Evolutionary conservation across 768 basidiomycete species (phyloP).

Genomic region (Lactifluus echinatus): DNA sequence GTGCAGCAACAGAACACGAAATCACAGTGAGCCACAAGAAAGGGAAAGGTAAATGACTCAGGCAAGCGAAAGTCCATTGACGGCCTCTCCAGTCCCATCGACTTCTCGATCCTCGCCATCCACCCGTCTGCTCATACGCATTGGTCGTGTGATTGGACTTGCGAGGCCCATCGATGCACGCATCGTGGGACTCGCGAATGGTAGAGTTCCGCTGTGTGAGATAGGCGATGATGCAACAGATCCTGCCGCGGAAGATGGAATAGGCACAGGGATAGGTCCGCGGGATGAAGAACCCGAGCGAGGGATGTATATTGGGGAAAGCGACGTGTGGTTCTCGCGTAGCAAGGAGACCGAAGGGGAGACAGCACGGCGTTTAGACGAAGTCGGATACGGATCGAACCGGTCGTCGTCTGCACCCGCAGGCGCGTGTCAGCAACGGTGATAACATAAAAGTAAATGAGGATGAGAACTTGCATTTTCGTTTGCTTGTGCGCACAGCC

Average conservation of each 20-base stretch:
- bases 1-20: not conserved
- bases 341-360: slow-evolving; percentile 69
- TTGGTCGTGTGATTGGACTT: slow-evolving; percentile 68
- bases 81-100: slow-evolving; percentile 73
- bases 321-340: slow-evolving; percentile 47
- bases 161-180: slow-evolving; percentile 61
- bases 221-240: slow-evolving; percentile 73
- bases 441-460: not conserved
- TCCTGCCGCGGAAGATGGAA: slow-evolving; percentile 47
- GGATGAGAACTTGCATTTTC: slow-evolving; percentile 49
- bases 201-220: slow-evolving; percentile 37
- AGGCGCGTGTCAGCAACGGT: not conserved
- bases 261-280: slow-evolving; percentile 56
- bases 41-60: slow-evolving; percentile 9
- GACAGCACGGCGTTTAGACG: slow-evolving; percentile 73
- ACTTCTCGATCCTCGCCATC: slow-evolving; percentile 62
- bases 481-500: slow-evolving; percentile 70
- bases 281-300: slow-evolving; percentile 30
- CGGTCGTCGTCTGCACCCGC: slow-evolving; percentile 65
- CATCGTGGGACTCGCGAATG: slow-evolving; percentile 57
- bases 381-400: slow-evolving; percentile 73
- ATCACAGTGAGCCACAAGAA: not conserved
- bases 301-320: slow-evolving; percentile 43
- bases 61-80: slow-evolving; percentile 48
- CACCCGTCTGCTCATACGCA: slow-evolving; percentile 40